Evolutionary conservation across 768 basidiomycete species (phyloP).

Genomic region (Collybia nuda): DNA sequence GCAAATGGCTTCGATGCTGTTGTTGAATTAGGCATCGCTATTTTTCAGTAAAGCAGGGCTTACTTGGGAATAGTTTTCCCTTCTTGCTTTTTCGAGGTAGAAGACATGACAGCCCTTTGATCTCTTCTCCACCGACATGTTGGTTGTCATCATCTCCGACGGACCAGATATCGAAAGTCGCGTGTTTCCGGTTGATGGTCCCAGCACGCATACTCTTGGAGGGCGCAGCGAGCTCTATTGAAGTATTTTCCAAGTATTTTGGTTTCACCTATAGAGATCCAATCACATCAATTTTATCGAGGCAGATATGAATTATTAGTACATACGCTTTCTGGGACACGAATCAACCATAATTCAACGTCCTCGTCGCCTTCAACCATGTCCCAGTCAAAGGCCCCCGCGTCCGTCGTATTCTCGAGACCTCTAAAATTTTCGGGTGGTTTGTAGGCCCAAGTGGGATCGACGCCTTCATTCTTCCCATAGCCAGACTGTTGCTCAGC

Average conservation of each 20-base stretch:
- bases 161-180: slow-evolving; percentile 67
- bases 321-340: slow-evolving; percentile 67
- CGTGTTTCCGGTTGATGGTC: slow-evolving; percentile 49
- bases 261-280: slow-evolving; percentile 54
- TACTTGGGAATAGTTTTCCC: slow-evolving; percentile 61
- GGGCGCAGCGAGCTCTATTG: slow-evolving; percentile 43
- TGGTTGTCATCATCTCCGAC: slow-evolving; percentile 42
- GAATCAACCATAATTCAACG: slow-evolving; percentile 69
- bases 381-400: slow-evolving; percentile 70
- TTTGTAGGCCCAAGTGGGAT: slow-evolving; percentile 58
- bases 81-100: slow-evolving; percentile 62
- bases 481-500: slow-evolving; percentile 13
- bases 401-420: slow-evolving; percentile 46
- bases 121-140: slow-evolving; percentile 58
- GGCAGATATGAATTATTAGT: not conserved
- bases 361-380: slow-evolving; percentile 52
- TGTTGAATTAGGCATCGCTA: not conserved
- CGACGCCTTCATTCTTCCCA: slow-evolving; percentile 52
- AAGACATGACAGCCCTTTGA: slow-evolving; percentile 58
- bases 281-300: not conserved
- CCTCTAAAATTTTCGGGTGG: slow-evolving; percentile 54
- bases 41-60: slow-evolving; percentile 2
- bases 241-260: slow-evolving; percentile 56
- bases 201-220: slow-evolving; percentile 45
- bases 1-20: slow-evolving; percentile 61